Base-by-base conservation (phyloP, 345 rosid genomes). In the Geranium rotundifolium region DNA sequence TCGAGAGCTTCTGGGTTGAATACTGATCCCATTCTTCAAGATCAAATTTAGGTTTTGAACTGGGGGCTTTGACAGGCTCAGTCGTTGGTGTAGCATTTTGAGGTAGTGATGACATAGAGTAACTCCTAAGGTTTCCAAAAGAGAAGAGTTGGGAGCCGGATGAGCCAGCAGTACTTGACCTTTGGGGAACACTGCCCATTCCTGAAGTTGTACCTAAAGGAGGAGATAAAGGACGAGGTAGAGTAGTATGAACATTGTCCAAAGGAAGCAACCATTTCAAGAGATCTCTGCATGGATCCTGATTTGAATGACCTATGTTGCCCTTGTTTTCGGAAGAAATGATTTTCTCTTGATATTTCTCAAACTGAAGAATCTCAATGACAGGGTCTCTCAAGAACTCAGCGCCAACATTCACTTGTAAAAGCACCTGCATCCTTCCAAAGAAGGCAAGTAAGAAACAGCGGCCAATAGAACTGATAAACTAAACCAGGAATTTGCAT, bases 371-470 rank as follows among this genome's bases (percentile, higher is more conserved):
- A 77, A 95, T 83, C 85, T 95, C 99, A 66, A 95, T 84, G 72
- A 85, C 72, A 27, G 99, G 96, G 64, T 95, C 86, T 82, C 74
- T 84, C 58, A 78, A 79, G 71, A 69, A 80, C 75, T 84, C 82
- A 58, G 82, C 82, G 66, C 82, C 84, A 68, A 93, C 80, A 86
- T 84, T 88, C 73, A 93, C 91, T 80, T 81, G 87, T 82, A 93
- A 76, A 65, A 82, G 77, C 65, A 90, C 92, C 99, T 88, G 97
- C 90, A 93, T 83, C 90, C 95, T 85, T 90, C 90, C 96, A 86
- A 84, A 84, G 66, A 93, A 88, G 70, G 79, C 52, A 65, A 69
- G 73, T 75, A 82, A 81, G 79, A 80, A 83, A 79, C 84, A 68
- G 77, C 58, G 52, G 52, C 16, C 52, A 9, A 30, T 37, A 39